Evolutionary conservation across 441 rosid species (phyloP).

Genomic region (Pelargonium fulgidum): DNA sequence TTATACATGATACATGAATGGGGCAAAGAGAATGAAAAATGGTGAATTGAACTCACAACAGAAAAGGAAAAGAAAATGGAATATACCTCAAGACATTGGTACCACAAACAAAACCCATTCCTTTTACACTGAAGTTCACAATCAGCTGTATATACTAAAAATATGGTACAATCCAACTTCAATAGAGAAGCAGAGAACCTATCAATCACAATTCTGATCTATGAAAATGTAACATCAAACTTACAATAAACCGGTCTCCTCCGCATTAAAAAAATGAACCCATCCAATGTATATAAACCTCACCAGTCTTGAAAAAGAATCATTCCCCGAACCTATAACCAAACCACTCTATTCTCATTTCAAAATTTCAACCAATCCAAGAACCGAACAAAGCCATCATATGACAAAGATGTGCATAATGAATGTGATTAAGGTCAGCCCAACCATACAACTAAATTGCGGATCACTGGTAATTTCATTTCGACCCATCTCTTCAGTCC

Average conservation of each 20-base stretch:
- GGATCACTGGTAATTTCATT: not conserved
- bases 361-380: conserved; percentile 2
- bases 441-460: conserved; percentile 2
- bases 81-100: not conserved
- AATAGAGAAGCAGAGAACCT: not conserved
- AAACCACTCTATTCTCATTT: not conserved
- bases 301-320: not conserved
- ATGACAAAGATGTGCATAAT: not conserved
- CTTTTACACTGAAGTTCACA: too few relatives aligned
- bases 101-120: not conserved
- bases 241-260: not conserved
- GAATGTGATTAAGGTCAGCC: conserved; percentile 1
- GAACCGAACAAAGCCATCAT: not conserved
- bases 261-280: not conserved
- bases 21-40: not conserved
- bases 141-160: not conserved
- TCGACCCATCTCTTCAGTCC: not conserved
- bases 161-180: conserved; percentile 3
- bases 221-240: too few relatives aligned
- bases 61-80: not conserved
- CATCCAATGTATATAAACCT: not conserved
- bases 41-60: not conserved
- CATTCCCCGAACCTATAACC: not conserved
- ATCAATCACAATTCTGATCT: not conserved
- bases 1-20: not conserved